These are phyloP conservation scores for Chenopodium album DNA, from an alignment of 148 eudicot species.

Conservation along the genomic window DNA sequence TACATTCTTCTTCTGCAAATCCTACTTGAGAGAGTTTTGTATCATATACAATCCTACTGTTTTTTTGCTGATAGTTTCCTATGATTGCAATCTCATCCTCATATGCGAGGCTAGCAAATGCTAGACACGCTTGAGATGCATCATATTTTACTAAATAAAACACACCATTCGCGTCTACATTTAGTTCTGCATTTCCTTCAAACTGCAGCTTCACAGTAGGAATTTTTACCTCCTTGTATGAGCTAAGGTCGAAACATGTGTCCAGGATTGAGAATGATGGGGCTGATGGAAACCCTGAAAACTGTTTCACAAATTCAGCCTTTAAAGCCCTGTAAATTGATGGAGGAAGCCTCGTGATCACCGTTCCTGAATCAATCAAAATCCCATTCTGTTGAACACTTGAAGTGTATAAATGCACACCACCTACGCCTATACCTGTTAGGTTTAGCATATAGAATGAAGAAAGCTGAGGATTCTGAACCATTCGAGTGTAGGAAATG, in stretches of 20 bases:
- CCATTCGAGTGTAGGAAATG: conserved; percentile 54
- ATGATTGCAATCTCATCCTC: conserved; percentile 70
- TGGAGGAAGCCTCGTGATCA: conserved; percentile 66
- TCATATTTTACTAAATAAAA: conserved; percentile 65
- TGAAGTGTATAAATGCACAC: conserved; percentile 38
- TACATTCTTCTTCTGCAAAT: conserved; percentile 73
- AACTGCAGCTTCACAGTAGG: conserved; percentile 57
- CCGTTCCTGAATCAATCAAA: conserved; percentile 78
- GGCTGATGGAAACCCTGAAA: conserved; percentile 57
- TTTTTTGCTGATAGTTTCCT: conserved; percentile 86
- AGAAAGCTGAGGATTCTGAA: conserved; percentile 43
- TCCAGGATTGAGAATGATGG: conserved; percentile 69
- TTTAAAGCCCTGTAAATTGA: conserved; percentile 46
- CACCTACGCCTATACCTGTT: conserved; percentile 59
- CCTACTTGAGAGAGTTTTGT: conserved; percentile 52
- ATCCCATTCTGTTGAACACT: conserved; percentile 41
- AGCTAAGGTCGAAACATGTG: conserved; percentile 63
- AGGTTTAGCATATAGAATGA: conserved; percentile 61
- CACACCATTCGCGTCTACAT: conserved; percentile 57
- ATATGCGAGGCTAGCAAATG: conserved; percentile 60
- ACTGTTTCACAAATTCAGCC: conserved; percentile 58
- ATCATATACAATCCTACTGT: conserved; percentile 69
- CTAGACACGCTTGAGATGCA: conserved; percentile 77
- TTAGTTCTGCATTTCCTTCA: conserved; percentile 50
- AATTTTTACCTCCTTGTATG: conserved; percentile 54